phyloP scores from a whole-genome alignment of 2,329 filamentous ascomycete species.

The Botryotinia calthae region DNA sequence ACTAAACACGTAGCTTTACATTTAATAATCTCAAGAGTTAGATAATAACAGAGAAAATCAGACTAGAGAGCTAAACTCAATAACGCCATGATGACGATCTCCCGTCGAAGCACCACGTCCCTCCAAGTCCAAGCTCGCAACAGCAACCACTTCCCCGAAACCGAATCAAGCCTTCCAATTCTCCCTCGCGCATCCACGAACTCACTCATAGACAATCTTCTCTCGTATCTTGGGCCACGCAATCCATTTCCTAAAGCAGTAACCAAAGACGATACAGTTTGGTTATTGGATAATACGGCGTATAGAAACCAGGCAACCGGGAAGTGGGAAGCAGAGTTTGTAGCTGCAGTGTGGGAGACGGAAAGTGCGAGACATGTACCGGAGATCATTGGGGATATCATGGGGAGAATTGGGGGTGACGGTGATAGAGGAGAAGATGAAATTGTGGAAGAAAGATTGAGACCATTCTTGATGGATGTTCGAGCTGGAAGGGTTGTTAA shows the following conservation, averaged over 20 bases:
- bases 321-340: slow-evolving; percentile 77
- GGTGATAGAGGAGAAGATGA: slow-evolving; percentile 54
- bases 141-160: slow-evolving; percentile 23
- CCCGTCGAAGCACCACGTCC: slow-evolving; percentile 11
- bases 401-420: slow-evolving; percentile 64
- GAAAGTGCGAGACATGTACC: slow-evolving; percentile 65
- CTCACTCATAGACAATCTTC: slow-evolving; percentile 39
- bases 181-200: slow-evolving; percentile 35
- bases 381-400: slow-evolving; percentile 67
- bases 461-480: slow-evolving; percentile 76
- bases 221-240: slow-evolving; percentile 50
- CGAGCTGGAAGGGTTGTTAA: slow-evolving; percentile 66
- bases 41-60: neutral
- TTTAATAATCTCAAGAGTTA: neutral
- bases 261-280: slow-evolving; percentile 65
- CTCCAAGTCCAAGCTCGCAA: slow-evolving; percentile 17
- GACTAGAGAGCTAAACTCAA: neutral
- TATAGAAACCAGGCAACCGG: slow-evolving; percentile 53
- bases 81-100: neutral
- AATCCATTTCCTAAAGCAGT: slow-evolving; percentile 62
- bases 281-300: slow-evolving; percentile 89
- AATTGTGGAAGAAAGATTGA: slow-evolving; percentile 65
- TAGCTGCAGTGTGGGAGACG: slow-evolving; percentile 76
- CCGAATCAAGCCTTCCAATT: slow-evolving; percentile 49
- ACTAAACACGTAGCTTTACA: neutral